phyloP scores from a whole-genome alignment of 73 alveolate genomes.

The Symbiodinium natans region DNA sequence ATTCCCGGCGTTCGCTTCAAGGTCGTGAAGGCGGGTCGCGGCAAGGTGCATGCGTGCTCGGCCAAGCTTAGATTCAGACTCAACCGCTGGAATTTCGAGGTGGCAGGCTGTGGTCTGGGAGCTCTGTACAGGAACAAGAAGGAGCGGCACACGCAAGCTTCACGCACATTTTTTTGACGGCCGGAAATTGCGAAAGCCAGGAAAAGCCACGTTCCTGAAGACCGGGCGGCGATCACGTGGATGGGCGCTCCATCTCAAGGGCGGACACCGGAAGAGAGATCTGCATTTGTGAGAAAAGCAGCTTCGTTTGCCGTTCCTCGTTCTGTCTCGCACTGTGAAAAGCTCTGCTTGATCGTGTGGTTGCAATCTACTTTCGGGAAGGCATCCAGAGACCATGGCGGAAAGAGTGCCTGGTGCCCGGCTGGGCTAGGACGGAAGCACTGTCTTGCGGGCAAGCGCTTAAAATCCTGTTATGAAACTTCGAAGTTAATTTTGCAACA shows the following conservation, averaged over 20 bases:
- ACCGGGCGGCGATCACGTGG: not conserved
- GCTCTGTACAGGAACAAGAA: conserved; percentile 98
- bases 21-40: conserved; percentile 96
- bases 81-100: conserved; percentile 38
- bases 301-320: not conserved
- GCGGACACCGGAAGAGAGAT: not conserved
- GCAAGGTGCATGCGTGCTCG: not conserved
- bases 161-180: not conserved
- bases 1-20: conserved; percentile 99
- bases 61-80: not conserved
- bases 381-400: no score
- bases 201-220: conserved; percentile 90
- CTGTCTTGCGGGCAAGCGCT: no score
- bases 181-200: not conserved
- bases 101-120: conserved; percentile 97
- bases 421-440: no score
- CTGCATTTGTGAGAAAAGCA: not conserved
- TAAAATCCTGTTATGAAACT: no score
- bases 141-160: conserved; percentile 44
- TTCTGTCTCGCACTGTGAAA: no score
- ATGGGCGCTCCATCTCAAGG: no score
- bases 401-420: no score
- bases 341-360: no score
- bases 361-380: no score
- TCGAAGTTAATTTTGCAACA: no score